Conservation (phyloP, 352 stramenopile genomes). For the Pythium scleroteichum region DNA sequence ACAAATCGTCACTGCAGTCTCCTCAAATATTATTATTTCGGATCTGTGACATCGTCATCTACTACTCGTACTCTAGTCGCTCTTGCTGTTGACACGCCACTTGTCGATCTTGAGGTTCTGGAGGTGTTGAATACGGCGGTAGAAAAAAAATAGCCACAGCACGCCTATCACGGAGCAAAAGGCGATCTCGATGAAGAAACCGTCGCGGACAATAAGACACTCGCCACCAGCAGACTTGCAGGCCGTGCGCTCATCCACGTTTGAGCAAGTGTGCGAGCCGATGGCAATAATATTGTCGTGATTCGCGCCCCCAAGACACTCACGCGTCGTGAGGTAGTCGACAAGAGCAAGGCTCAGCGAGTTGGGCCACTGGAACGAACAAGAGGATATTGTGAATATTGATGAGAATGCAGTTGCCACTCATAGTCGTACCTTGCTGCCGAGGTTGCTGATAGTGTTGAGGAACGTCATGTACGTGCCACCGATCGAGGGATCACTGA, state of each 20-base stretch:
- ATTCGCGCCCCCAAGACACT: constrained; percentile 70
- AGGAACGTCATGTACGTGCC: constrained; percentile 99
- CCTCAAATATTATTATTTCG: constrained; percentile 19
- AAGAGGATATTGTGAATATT: constrained; percentile 4
- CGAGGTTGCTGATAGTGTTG: constrained; percentile 99
- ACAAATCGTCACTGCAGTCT: neutral
- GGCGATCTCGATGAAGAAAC: constrained; percentile 79
- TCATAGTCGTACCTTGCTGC: constrained; percentile 75
- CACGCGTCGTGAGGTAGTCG: constrained; percentile 76
- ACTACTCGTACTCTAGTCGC: constrained; percentile 17
- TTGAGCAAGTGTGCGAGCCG: constrained; percentile 76
- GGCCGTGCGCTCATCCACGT: constrained; percentile 59
- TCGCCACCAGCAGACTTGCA: constrained; percentile 63
- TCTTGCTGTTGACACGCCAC: constrained; percentile 55
- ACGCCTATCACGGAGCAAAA: constrained; percentile 70
- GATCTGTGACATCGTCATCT: neutral
- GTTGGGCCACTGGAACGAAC: constrained; percentile 67
- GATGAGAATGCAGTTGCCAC: neutral
- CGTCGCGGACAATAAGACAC: constrained; percentile 77
- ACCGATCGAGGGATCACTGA: constrained; percentile 97
- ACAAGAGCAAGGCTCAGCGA: constrained; percentile 83
- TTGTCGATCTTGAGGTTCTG: constrained; percentile 85
- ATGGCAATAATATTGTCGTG: constrained; percentile 75
- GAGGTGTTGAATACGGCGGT: constrained; percentile 62
- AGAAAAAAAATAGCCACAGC: constrained; percentile 72